Base-by-base conservation (phyloP, 768 basidiomycete genomes). In the Lyophyllum decastes region DNA sequence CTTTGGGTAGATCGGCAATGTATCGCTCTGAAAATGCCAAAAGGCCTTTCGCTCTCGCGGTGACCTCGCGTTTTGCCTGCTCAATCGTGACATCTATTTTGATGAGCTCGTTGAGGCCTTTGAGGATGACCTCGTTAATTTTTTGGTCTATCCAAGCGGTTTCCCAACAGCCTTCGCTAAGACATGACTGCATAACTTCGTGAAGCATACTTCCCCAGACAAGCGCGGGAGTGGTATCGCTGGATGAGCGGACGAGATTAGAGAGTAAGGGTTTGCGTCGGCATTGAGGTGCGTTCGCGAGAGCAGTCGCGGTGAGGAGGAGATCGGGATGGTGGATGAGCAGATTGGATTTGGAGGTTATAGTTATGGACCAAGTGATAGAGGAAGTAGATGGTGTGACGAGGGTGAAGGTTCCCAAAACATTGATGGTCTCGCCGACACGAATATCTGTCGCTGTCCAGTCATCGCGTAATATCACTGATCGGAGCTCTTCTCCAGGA, bases 201-300 rank as follows among this genome's bases (percentile, higher is more conserved):
- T 99, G 97, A 4, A 97, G 81, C 72, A 98, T 86, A 64, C 89
- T 97, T 35, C 97, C 97, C 86, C 94, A 98, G 0, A 96, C 78
- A 11, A 92, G 77, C 5, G 88, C 78, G 2, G 90, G 87, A 0
- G 87, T 84, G 14, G 75, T 73, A 58, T 88, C 86, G 6, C 81
- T 83, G 0, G 79, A 74, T 0, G 85, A 81, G 38, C 82, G 85
- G 43, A 89, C 72, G 51, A 88, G 76, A 41, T 78, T 74, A 40
- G 84, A 85, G 27, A 99, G 75, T n/a, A 98, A 78, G 0, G 96
- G 92, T 71, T 89, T 92, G 9, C 97, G 88, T 21, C 84, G 73
- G 70, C 97, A 99, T 64, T 88, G 85, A 1, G 90, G 79, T 0
- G 94, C 86, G 54, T 85, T 90, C 2, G 94, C 88, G 21, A 98